These are phyloP conservation scores for Tolypocladium paradoxum DNA, from an alignment of 2,329 filamentous ascomycete species.

Conservation along the genomic window DNA sequence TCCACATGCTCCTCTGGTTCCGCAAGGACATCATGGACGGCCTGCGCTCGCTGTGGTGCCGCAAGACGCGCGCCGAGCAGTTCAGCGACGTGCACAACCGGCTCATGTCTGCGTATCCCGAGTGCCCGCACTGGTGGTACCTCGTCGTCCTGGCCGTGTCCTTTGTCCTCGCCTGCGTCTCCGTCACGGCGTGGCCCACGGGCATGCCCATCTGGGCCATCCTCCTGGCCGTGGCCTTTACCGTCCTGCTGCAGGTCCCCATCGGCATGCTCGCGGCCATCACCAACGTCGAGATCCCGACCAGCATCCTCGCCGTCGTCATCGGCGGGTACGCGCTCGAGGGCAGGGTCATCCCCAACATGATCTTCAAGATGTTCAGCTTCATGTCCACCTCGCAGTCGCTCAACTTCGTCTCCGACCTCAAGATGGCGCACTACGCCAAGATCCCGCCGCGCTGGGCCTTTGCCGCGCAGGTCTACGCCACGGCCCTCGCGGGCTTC, in stretches of 20 bases:
- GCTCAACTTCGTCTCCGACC: slow-evolving; percentile 46
- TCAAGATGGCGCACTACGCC: slow-evolving; percentile 56
- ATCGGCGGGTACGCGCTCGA: slow-evolving; percentile 57
- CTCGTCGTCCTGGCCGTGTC: slow-evolving; percentile 32
- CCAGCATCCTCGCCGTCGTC: slow-evolving; percentile 57
- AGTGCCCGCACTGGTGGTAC: slow-evolving; percentile 47
- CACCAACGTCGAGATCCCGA: slow-evolving; percentile 44
- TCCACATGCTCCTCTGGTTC: slow-evolving; percentile 20
- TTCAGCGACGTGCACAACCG: slow-evolving; percentile 22
- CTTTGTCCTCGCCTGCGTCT: slow-evolving; percentile 26
- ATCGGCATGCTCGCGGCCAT: slow-evolving; percentile 45
- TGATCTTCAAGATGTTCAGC: slow-evolving; percentile 61
- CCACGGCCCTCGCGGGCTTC: slow-evolving; percentile 41
- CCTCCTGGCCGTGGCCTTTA: slow-evolving; percentile 38
- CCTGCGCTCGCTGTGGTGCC: slow-evolving; percentile 14
- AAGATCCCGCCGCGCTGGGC: slow-evolving; percentile 42
- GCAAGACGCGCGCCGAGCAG: slow-evolving; percentile 23
- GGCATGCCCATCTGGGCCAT: slow-evolving; percentile 40
- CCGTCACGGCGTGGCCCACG: slow-evolving; percentile 35
- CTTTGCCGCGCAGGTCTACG: slow-evolving; percentile 42
- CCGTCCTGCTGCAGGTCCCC: slow-evolving; percentile 40
- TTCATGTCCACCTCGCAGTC: slow-evolving; percentile 52
- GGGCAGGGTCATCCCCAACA: slow-evolving; percentile 53
- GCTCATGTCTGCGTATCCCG: slow-evolving; percentile 19
- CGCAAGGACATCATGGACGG: slow-evolving; percentile 17